A percentile compares a stretch with the other conserved stretches of the same genome.
Conservation (phyloP, 768 basidiomycete species). For the Collybia mongolica region DNA sequence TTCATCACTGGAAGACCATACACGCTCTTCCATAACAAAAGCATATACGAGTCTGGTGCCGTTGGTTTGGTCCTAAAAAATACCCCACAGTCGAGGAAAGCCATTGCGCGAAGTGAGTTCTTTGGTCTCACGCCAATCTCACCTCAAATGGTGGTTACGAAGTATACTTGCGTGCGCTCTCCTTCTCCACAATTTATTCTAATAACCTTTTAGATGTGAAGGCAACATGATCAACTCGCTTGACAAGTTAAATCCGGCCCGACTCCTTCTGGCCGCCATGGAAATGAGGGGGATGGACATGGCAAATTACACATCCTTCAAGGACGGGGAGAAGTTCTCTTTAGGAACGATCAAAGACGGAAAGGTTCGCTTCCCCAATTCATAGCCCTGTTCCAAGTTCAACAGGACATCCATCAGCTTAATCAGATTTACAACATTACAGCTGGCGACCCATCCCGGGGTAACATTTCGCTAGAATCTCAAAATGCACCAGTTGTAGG, state of each 20-base stretch:
- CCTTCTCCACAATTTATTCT: neutral
- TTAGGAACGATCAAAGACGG: slow-evolving; percentile 41
- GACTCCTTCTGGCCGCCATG: slow-evolving; percentile 56
- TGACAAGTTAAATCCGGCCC: slow-evolving; percentile 57
- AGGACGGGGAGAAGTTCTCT: slow-evolving; percentile 58
- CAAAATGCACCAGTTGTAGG: slow-evolving; percentile 49
- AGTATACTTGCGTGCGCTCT: slow-evolving; percentile 32
- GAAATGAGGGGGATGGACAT: slow-evolving; percentile 30
- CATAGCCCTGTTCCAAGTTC: neutral
- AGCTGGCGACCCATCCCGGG: slow-evolving; percentile 72
- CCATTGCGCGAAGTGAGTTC: slow-evolving; percentile 25
- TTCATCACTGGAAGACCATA: slow-evolving; percentile 76
- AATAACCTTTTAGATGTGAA: slow-evolving; percentile 46
- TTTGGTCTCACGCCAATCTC: slow-evolving; percentile 45
- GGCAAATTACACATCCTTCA: slow-evolving; percentile 28
- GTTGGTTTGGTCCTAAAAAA: slow-evolving; percentile 59
- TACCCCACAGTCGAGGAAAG: neutral
- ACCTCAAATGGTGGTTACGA: slow-evolving; percentile 49
- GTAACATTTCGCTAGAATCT: slow-evolving; percentile 60
- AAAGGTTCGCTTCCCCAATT: slow-evolving; percentile 18
- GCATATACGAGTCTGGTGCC: slow-evolving; percentile 62
- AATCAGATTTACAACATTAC: slow-evolving; percentile 54
- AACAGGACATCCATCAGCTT: slow-evolving; percentile 26
- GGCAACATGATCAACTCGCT: slow-evolving; percentile 71
- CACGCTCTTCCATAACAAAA: slow-evolving; percentile 60